These are phyloP conservation scores for Epithele typhae DNA, from an alignment of 768 basidiomycete species.

Conservation along the genomic window DNA sequence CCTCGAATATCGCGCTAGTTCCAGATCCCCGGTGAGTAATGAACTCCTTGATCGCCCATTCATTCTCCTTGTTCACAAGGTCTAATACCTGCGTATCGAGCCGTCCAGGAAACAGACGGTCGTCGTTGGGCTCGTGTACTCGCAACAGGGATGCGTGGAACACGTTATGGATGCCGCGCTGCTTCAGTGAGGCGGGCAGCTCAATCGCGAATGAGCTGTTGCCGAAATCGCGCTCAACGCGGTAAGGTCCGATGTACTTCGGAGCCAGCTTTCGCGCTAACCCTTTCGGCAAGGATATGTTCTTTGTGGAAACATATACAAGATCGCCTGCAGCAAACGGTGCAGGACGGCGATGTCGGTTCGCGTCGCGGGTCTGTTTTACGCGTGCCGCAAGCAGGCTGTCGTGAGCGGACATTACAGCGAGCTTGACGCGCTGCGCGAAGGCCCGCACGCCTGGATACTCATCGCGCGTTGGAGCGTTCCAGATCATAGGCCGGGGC, in stretches of 20 bases:
- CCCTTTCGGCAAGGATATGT: too few relatives aligned
- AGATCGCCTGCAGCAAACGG: constrained; percentile 20
- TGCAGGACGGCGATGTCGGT: constrained; percentile 17
- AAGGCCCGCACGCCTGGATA: constrained; percentile 25
- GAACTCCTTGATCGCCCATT: constrained; percentile 26
- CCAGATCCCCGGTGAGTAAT: constrained; percentile 23
- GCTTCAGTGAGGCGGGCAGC: constrained; percentile 23
- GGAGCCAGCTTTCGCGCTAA: constrained; percentile 31
- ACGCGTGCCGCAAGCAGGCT: constrained; percentile 21
- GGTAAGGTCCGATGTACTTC: constrained; percentile 36
- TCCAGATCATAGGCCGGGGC: constrained; percentile 25
- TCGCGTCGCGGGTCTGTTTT: constrained; percentile 26
- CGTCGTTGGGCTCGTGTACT: constrained; percentile 26
- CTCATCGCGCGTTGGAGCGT: not conserved
- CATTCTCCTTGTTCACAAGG: constrained; percentile 14
- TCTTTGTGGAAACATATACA: too few relatives aligned
- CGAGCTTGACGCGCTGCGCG: too few relatives aligned
- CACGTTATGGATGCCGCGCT: constrained; percentile 25
- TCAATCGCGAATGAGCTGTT: constrained; percentile 26
- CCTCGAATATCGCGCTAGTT: constrained; percentile 25
- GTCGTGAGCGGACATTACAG: too few relatives aligned
- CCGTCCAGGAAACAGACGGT: constrained; percentile 32
- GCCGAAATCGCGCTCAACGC: constrained; percentile 16
- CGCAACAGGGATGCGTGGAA: constrained; percentile 33
- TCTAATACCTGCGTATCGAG: constrained; percentile 17